Percentiles rank a stretch among this genome's conserved stretches.
These are phyloP conservation scores for Cladorrhinum samala DNA, from an alignment of 495 filamentous ascomycete species.

Conservation along the genomic window DNA sequence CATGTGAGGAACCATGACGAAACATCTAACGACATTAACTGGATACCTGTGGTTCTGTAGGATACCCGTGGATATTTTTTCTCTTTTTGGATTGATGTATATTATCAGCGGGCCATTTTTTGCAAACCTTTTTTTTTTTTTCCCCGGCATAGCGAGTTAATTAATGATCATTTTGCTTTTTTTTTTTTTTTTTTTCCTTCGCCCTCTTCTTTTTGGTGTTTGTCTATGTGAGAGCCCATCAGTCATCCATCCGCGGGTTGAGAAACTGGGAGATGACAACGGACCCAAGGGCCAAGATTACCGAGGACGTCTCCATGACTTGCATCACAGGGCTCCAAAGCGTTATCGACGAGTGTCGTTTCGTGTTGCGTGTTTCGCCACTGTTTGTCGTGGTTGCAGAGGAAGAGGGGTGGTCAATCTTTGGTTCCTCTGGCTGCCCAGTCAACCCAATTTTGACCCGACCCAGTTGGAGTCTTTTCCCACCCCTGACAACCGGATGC, in stretches of 20 bases:
- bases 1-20: too few species aligned
- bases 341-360: too few species aligned
- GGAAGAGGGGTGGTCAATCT: neutral
- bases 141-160: neutral
- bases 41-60: too few species aligned
- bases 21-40: too few species aligned
- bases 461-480: neutral
- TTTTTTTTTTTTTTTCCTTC: neutral
- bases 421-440: neutral
- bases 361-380: too few species aligned
- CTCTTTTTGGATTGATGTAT: neutral
- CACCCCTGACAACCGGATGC: neutral
- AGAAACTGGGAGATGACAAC: neutral
- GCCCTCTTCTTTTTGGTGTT: neutral
- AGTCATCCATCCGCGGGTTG: neutral
- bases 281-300: too few species aligned
- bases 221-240: neutral
- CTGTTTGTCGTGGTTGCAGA: neutral
- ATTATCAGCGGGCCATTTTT: neutral
- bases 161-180: neutral
- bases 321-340: neutral
- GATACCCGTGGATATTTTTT: neutral
- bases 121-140: neutral
- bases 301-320: neutral
- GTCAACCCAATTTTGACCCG: conserved; percentile 3